Conservation (phyloP, 768 basidiomycete genomes). For the Rhodotorula taiwanensis region DNA sequence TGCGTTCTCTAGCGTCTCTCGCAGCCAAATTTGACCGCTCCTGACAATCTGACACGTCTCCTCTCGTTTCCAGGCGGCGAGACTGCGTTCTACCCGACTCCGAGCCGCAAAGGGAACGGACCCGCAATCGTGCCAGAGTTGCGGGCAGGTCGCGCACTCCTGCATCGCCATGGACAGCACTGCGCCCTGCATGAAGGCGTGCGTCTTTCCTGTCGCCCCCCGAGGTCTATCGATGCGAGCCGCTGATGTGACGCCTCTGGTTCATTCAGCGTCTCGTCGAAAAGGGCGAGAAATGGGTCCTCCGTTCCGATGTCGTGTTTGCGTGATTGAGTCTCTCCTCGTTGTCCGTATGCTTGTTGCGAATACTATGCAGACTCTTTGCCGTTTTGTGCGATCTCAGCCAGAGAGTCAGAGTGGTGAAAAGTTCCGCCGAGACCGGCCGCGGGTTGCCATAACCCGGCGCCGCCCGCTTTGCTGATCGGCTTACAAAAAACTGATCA, state of each 20-base stretch:
- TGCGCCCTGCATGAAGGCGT: conserved; percentile 39
- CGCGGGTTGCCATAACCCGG: too few relatives aligned
- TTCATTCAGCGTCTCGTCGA: conserved; percentile 50
- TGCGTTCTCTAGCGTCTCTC: too few relatives aligned
- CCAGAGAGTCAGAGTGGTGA: too few relatives aligned
- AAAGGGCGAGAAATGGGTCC: conserved; percentile 62
- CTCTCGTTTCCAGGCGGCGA: conserved; percentile 43
- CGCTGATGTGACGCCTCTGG: background rate
- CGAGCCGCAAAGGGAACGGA: conserved; percentile 39
- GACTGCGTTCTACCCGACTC: conserved; percentile 67
- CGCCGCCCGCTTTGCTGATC: too few relatives aligned
- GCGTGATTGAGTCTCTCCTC: conserved; percentile 4
- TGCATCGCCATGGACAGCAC: conserved; percentile 59
- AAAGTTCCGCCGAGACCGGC: too few relatives aligned
- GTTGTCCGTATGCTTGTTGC: background rate
- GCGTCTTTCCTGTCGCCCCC: background rate
- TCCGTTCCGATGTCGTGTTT: conserved; percentile 44
- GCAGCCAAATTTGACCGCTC: too few relatives aligned
- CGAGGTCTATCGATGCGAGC: background rate
- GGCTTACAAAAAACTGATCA: too few relatives aligned
- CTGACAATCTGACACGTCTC: too few relatives aligned
- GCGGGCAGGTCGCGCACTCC: conserved; percentile 29
- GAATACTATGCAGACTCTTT: background rate
- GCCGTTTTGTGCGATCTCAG: too few relatives aligned
- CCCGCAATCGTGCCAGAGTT: conserved; percentile 23